Conservation (phyloP, 179 eudicot species). For the Kewa caespitosa region DNA sequence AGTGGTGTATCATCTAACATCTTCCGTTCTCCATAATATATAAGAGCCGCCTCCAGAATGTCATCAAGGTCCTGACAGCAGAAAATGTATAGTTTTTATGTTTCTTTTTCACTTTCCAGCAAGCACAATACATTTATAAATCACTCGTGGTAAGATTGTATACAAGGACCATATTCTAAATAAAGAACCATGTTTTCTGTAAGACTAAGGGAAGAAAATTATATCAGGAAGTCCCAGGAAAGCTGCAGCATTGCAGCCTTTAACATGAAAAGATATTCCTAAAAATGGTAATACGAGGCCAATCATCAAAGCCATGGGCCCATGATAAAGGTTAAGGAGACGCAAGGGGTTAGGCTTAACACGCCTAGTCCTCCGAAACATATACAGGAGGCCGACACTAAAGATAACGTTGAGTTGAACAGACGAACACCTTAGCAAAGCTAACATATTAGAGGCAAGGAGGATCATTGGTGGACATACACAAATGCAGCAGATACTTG, state of each 20-base stretch:
- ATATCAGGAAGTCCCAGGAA: not conserved
- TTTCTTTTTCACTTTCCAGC: not conserved
- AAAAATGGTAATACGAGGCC: too few species aligned
- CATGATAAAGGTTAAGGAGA: not conserved
- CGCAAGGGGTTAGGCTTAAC: not conserved
- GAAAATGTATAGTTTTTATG: not conserved
- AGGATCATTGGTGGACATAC: not conserved
- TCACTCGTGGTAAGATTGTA: not conserved
- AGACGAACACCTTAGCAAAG: not conserved
- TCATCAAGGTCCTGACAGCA: constrained; percentile 77
- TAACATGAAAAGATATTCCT: not conserved
- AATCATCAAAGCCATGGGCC: not conserved
- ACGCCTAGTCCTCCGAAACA: not conserved
- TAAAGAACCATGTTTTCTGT: not conserved
- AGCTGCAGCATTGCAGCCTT: not conserved
- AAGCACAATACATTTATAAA: not conserved
- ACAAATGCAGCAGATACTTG: not conserved
- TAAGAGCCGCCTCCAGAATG: constrained; percentile 86
- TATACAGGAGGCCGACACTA: not conserved
- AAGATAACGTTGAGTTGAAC: not conserved
- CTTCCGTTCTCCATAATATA: constrained; percentile 64
- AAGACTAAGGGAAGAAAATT: not conserved
- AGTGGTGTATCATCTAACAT: constrained; percentile 62
- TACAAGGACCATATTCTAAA: not conserved
- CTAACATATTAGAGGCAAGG: not conserved